phyloP scores from a whole-genome alignment of 345 rosid genomes.

The Cardamine occulta region DNA sequence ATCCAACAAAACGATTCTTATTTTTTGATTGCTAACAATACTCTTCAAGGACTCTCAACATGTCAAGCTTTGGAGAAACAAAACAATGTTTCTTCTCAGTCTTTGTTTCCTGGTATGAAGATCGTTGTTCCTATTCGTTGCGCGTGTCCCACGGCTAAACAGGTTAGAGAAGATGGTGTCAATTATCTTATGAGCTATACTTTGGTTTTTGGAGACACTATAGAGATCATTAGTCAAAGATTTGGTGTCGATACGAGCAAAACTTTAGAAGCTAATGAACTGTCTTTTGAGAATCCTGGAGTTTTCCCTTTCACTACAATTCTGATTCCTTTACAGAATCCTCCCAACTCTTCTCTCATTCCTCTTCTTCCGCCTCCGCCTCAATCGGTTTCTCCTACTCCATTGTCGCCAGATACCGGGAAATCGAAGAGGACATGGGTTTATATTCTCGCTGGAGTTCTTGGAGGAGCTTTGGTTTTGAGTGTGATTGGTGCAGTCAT shows the following conservation, averaged over 20 bases:
- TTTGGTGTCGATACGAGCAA: slow-evolving; percentile 45
- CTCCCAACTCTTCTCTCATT: slow-evolving; percentile 49
- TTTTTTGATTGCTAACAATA: slow-evolving; percentile 55
- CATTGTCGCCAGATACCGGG: slow-evolving; percentile 36
- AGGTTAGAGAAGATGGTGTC: slow-evolving; percentile 44
- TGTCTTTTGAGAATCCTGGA: slow-evolving; percentile 34
- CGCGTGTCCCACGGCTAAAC: slow-evolving; percentile 72
- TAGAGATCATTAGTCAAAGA: slow-evolving; percentile 44
- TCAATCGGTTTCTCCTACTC: slow-evolving; percentile 37
- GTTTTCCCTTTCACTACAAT: slow-evolving; percentile 58
- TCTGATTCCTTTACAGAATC: slow-evolving; percentile 54
- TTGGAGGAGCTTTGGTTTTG: slow-evolving; percentile 52
- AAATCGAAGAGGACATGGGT: slow-evolving; percentile 61
- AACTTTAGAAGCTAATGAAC: slow-evolving; percentile 52
- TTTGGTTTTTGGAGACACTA: slow-evolving; percentile 40
- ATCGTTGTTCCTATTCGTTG: slow-evolving; percentile 60
- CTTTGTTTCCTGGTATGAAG: slow-evolving; percentile 44
- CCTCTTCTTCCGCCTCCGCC: slow-evolving; percentile 40
- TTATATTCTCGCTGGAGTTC: slow-evolving; percentile 53
- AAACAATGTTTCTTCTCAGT: slow-evolving; percentile 30
- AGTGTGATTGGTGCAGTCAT: slow-evolving; percentile 37
- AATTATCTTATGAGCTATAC: slow-evolving; percentile 56
- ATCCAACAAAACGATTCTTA: slow-evolving; percentile 39
- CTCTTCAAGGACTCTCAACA: slow-evolving; percentile 74
- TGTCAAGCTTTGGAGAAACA: slow-evolving; percentile 70